Percentiles rank a stretch among this genome's conserved stretches.
Conservation (phyloP, 2,329 filamentous ascomycete genomes). For the Apiospora arundinis region DNA sequence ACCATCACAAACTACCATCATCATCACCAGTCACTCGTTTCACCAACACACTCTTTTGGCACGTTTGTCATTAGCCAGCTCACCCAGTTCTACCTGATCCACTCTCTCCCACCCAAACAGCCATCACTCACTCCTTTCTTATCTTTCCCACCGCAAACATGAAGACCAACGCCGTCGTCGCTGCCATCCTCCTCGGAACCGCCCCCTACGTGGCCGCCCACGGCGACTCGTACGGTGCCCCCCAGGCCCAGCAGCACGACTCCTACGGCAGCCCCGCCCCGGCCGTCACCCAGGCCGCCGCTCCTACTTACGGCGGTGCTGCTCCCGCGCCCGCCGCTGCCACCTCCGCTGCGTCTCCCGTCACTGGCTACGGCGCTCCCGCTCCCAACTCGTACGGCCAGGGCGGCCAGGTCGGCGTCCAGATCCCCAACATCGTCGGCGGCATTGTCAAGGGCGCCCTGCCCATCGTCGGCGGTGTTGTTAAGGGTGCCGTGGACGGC, state of each 20-base stretch:
- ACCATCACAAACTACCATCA: constrained; percentile 10
- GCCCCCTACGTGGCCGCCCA: constrained; percentile 15
- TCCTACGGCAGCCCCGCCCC: neutral
- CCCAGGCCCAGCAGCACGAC: neutral
- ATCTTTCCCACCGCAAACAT: constrained; percentile 18
- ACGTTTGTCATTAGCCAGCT: constrained; percentile 9
- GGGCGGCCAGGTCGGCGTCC: neutral
- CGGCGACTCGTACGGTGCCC: neutral
- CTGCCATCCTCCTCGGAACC: constrained; percentile 22
- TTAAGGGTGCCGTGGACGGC: neutral
- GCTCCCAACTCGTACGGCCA: neutral
- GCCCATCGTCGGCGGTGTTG: neutral
- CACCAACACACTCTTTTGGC: constrained; percentile 7
- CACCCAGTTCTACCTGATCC: constrained; percentile 15
- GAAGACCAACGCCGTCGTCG: constrained; percentile 26
- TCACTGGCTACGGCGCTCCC: too few species aligned
- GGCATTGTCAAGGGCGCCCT: neutral
- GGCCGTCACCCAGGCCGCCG: neutral
- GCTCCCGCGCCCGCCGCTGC: neutral
- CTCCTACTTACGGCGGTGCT: neutral
- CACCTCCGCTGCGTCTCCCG: neutral
- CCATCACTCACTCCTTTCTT: too few species aligned
- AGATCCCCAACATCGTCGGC: neutral
- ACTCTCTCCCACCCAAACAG: neutral
- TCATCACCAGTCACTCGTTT: constrained; percentile 13